Evolutionary conservation across 2,329 filamentous ascomycete genomes (phyloP).

Genomic region (Sporothrix variecibatus): DNA sequence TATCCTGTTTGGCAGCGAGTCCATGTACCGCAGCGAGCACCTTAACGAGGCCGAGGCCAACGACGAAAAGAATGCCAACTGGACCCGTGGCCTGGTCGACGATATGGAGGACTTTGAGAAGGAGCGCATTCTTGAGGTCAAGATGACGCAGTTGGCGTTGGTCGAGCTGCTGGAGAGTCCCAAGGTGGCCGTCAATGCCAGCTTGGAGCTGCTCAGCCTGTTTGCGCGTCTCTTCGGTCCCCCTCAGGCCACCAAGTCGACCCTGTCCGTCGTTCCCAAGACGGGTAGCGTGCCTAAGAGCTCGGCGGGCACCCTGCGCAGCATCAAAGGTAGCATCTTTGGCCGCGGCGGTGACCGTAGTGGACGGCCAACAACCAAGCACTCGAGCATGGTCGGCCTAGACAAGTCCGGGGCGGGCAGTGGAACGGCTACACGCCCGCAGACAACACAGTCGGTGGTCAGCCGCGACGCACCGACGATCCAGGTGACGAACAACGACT

Average conservation of each 20-base stretch:
- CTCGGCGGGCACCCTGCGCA: conserved; percentile 69
- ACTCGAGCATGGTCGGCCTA: conserved; percentile 39
- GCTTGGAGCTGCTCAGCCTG: conserved; percentile 78
- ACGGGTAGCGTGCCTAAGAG: conserved; percentile 64
- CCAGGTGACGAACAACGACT: conserved; percentile 71
- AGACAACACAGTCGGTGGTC: conserved; percentile 48
- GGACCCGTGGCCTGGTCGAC: conserved; percentile 62
- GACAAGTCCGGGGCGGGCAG: conserved; percentile 40
- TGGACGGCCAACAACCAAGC: conserved; percentile 48
- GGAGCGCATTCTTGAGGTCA: conserved; percentile 85
- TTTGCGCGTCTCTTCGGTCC: conserved; percentile 78
- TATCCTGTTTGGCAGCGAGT: conserved; percentile 66
- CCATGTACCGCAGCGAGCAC: conserved; percentile 66
- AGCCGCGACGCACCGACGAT: conserved; percentile 65
- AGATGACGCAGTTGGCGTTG: conserved; percentile 89
- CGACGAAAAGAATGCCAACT: conserved; percentile 37
- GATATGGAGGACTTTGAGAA: conserved; percentile 84
- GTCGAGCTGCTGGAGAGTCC: conserved; percentile 82
- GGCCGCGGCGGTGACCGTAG: conserved; percentile 53
- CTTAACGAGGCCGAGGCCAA: conserved; percentile 57
- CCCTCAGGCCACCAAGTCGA: conserved; percentile 51
- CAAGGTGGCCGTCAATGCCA: conserved; percentile 82
- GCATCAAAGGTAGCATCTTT: conserved; percentile 75
- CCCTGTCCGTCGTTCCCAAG: conserved; percentile 38
- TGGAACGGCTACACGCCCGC: conserved; percentile 38